Evolutionary conservation across 2,329 filamentous ascomycete species (phyloP).

Genomic region (Acrocalymma vagum): DNA sequence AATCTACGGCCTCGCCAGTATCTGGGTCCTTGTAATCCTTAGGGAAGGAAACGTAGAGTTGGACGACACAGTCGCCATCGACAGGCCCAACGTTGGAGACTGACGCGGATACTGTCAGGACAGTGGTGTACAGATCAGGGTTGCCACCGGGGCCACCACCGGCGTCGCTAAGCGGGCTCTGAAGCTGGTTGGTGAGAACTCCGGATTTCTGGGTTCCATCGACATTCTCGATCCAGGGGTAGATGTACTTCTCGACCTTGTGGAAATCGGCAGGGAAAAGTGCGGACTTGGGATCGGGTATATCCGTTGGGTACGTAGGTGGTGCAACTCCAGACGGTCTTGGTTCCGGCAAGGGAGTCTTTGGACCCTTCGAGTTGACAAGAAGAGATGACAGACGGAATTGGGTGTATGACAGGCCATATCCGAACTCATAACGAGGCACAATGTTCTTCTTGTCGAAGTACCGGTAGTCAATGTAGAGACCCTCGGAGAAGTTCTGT

Average conservation of each 20-base stretch:
- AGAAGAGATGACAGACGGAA: constrained; percentile 70
- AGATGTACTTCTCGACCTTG: constrained; percentile 74
- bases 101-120: constrained; percentile 61
- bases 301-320: constrained; percentile 58
- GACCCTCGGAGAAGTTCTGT: constrained; percentile 81
- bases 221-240: constrained; percentile 70
- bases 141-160: constrained; percentile 76
- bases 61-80: constrained; percentile 63
- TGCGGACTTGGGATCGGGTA: constrained; percentile 65
- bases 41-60: constrained; percentile 64
- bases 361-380: constrained; percentile 52
- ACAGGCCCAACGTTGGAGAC: constrained; percentile 70
- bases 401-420: constrained; percentile 81
- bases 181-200: constrained; percentile 65
- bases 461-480: constrained; percentile 90
- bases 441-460: constrained; percentile 79
- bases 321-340: constrained; percentile 46
- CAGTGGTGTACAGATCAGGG: constrained; percentile 68
- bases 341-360: constrained; percentile 46
- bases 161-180: constrained; percentile 63
- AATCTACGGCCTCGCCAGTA: constrained; percentile 64
- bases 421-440: constrained; percentile 87
- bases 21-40: constrained; percentile 49
- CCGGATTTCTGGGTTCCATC: constrained; percentile 56
- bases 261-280: constrained; percentile 69